A percentile compares a stretch with the other conserved stretches of the same genome.
These are phyloP conservation scores for Aphanomyces euteiches DNA, from an alignment of 352 stramenopile species.

Conservation along the genomic window DNA sequence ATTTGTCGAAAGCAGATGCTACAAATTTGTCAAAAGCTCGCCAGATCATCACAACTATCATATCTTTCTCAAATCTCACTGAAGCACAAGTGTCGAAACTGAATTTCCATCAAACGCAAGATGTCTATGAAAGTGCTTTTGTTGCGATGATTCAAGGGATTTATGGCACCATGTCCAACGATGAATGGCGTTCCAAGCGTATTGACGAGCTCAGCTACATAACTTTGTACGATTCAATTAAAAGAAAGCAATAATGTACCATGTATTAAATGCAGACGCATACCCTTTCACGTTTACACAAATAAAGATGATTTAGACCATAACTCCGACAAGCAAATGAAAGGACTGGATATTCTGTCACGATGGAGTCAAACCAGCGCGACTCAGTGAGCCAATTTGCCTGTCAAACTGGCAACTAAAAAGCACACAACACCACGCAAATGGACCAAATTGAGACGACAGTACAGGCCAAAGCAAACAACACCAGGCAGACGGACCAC, in stretches of 20 bases:
- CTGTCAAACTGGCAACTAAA: no score
- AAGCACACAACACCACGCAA: no score
- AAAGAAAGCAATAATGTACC: not conserved
- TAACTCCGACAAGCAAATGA: no score
- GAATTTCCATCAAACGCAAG: not conserved
- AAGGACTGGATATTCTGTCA: no score
- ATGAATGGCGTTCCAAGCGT: not conserved
- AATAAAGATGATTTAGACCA: no score
- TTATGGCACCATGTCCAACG: not conserved
- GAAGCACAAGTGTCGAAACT: not conserved
- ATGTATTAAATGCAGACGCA: no score
- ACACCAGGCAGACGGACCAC: no score
- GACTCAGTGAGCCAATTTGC: no score
- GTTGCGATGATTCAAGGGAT: not conserved
- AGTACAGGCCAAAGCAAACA: no score
- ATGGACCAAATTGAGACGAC: no score
- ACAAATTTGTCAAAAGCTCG: not conserved
- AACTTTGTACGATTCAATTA: conserved; percentile 13
- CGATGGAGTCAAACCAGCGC: no score
- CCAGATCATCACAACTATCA: not conserved
- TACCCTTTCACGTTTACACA: no score
- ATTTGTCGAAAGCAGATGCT: not conserved
- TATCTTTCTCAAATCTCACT: not conserved
- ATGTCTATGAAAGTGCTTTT: not conserved
- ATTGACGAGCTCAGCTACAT: conserved; percentile 9